phyloP scores from a whole-genome alignment of 2,329 filamentous ascomycete genomes.

The Rhytidhysteron rufulum region DNA sequence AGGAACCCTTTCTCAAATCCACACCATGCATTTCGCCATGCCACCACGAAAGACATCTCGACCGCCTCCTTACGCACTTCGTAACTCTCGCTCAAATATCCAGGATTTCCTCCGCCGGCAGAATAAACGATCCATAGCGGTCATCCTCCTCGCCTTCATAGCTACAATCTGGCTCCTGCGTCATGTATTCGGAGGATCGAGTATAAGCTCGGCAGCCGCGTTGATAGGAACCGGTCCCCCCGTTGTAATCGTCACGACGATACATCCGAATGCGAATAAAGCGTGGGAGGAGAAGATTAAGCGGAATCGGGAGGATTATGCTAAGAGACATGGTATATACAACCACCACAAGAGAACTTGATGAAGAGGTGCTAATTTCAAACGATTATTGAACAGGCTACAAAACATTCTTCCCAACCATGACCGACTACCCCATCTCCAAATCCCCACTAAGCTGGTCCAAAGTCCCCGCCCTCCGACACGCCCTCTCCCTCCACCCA shows the following conservation, averaged over 20 bases:
- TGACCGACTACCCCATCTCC: conserved; percentile 69
- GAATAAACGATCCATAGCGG: conserved; percentile 55
- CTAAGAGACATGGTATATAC: conserved; percentile 72
- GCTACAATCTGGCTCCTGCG: conserved; percentile 34
- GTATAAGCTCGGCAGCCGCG: conserved; percentile 11
- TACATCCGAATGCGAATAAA: conserved; percentile 65
- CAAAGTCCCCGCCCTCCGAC: conserved; percentile 78
- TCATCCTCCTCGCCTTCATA: conserved; percentile 56
- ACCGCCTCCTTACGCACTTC: conserved; percentile 65
- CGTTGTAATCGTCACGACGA: conserved; percentile 77
- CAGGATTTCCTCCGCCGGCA: conserved; percentile 52
- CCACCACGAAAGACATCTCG: conserved; percentile 80
- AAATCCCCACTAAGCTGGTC: conserved; percentile 62
- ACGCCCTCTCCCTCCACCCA: conserved; percentile 78
- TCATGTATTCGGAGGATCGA: conserved; percentile 19
- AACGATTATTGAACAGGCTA: conserved; percentile 61
- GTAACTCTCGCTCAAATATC: conserved; percentile 53
- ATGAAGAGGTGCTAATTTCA: conserved; percentile 5
- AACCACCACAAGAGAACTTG: not conserved
- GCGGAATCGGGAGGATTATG: conserved; percentile 82
- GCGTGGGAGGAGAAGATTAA: conserved; percentile 70
- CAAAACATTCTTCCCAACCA: conserved; percentile 73
- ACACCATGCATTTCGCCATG: conserved; percentile 81
- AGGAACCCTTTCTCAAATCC: conserved; percentile 1
- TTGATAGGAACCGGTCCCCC: conserved; percentile 46